Percentiles rank a stretch among this genome's conserved stretches.
Conservation (phyloP, 371 early-diverging fungal species). For the Actinomucor elegans region DNA sequence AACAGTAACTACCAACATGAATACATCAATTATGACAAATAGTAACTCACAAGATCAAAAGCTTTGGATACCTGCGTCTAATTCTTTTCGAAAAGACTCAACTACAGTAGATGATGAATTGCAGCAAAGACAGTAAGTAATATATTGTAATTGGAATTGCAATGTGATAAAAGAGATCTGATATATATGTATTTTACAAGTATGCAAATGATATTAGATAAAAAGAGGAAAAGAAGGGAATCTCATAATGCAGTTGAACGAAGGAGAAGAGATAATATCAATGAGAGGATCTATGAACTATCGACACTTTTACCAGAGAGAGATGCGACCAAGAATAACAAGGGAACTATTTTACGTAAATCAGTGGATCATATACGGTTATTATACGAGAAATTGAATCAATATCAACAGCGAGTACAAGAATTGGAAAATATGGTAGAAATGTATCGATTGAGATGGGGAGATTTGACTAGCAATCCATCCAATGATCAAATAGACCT, state of each 20-base stretch:
- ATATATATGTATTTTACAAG: constrained; percentile 10
- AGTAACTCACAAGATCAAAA: not conserved
- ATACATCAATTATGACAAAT: too few relatives aligned
- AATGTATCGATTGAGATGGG: constrained; percentile 28
- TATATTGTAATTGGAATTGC: constrained; percentile 18
- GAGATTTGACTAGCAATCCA: constrained; percentile 1
- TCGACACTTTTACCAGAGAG: constrained; percentile 49
- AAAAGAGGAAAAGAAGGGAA: constrained; percentile 36
- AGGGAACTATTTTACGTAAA: constrained; percentile 79
- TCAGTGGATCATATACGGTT: constrained; percentile 86
- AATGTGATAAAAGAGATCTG: not conserved
- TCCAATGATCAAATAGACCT: not conserved
- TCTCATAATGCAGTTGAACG: constrained; percentile 74
- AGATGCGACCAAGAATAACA: constrained; percentile 67
- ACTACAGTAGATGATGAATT: constrained; percentile 23
- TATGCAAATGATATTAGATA: constrained; percentile 36
- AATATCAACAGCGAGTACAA: constrained; percentile 59
- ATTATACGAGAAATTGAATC: constrained; percentile 57
- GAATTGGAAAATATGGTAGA: constrained; percentile 62
- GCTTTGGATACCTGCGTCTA: not conserved
- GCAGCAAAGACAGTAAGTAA: constrained; percentile 33
- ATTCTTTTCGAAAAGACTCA: not conserved
- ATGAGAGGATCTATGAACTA: constrained; percentile 82
- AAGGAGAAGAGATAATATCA: constrained; percentile 93
- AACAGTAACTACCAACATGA: not conserved